A percentile compares a stretch with the other conserved stretches of the same genome.
phyloP scores from a whole-genome alignment of 306 rosid genomes.

The Delonix regia region DNA sequence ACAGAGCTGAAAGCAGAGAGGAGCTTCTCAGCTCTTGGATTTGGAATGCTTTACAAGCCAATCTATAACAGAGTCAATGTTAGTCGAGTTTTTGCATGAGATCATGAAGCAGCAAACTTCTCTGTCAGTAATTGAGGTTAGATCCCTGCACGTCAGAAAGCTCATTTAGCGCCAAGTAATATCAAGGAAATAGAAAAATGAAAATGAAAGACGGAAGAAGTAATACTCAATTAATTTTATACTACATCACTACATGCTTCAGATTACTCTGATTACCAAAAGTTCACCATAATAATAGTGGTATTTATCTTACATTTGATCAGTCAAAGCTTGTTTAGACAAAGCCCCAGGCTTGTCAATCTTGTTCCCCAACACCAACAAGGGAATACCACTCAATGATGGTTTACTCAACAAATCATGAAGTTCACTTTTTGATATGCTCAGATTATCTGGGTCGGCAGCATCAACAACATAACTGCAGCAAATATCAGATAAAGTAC shows the following conservation, averaged over 20 bases:
- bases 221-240: not conserved
- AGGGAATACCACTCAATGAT: constrained; percentile 79
- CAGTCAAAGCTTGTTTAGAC: constrained; percentile 75
- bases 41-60: constrained; percentile 98
- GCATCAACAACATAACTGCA: constrained; percentile 94
- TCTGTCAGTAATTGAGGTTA: constrained; percentile 74
- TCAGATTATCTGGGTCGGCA: constrained; percentile 82
- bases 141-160: constrained; percentile 65
- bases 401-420: constrained; percentile 83
- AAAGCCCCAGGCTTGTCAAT: constrained; percentile 82
- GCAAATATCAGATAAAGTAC: constrained; percentile 27
- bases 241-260: constrained; percentile 3
- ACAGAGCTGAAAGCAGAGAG: constrained; percentile 41
- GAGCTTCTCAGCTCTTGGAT: constrained; percentile 69
- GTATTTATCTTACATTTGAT: constrained; percentile 66
- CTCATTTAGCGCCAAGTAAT: constrained; percentile 28
- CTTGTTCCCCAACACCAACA: constrained; percentile 90
- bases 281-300: constrained; percentile 4
- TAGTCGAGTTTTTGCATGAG: constrained; percentile 95
- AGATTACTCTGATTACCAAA: not conserved
- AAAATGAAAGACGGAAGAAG: constrained; percentile 12
- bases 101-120: constrained; percentile 97
- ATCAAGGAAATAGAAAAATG: not conserved
- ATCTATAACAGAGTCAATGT: constrained; percentile 84
- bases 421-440: constrained; percentile 77